phyloP scores from a whole-genome alignment of 2,329 filamentous ascomycete genomes.

The Dactylellina sp. region DNA sequence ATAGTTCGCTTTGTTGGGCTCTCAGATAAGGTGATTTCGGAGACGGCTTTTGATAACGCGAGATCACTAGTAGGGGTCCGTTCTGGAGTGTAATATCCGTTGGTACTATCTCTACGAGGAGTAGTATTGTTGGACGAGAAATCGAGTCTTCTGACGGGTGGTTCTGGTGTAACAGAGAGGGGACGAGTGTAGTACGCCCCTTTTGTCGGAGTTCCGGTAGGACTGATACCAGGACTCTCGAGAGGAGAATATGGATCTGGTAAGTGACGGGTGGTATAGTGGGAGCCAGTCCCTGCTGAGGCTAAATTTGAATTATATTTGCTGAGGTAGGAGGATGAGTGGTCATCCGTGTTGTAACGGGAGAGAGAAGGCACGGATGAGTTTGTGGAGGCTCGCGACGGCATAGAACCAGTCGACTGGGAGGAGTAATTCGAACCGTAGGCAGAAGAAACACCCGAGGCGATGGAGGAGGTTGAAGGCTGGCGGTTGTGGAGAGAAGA shows the following conservation, averaged over 20 bases:
- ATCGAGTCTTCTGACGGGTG: conserved; percentile 32
- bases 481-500: conserved; percentile 41
- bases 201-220: conserved; percentile 49
- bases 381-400: conserved; percentile 49
- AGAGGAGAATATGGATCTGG: conserved; percentile 51
- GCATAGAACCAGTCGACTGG: conserved; percentile 51
- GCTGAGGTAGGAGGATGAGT: conserved; percentile 42
- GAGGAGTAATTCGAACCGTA: conserved; percentile 55
- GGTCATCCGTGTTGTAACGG: conserved; percentile 48
- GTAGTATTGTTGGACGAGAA: conserved; percentile 49
- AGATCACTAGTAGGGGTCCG: conserved; percentile 41
- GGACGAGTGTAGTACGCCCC: conserved; percentile 31
- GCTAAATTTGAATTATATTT: conserved; percentile 33
- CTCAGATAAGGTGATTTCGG: conserved; percentile 39
- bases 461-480: conserved; percentile 53
- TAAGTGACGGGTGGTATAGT: conserved; percentile 28
- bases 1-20: conserved; percentile 37
- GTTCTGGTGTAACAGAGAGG: conserved; percentile 36
- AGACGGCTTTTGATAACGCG: conserved; percentile 38
- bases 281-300: conserved; percentile 30
- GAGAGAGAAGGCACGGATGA: conserved; percentile 46
- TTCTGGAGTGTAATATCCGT: conserved; percentile 45
- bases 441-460: conserved; percentile 50
- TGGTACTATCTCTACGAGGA: conserved; percentile 25
- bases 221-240: conserved; percentile 48